phyloP scores from a whole-genome alignment of 345 rosid genomes.

The Populus deltoides region DNA sequence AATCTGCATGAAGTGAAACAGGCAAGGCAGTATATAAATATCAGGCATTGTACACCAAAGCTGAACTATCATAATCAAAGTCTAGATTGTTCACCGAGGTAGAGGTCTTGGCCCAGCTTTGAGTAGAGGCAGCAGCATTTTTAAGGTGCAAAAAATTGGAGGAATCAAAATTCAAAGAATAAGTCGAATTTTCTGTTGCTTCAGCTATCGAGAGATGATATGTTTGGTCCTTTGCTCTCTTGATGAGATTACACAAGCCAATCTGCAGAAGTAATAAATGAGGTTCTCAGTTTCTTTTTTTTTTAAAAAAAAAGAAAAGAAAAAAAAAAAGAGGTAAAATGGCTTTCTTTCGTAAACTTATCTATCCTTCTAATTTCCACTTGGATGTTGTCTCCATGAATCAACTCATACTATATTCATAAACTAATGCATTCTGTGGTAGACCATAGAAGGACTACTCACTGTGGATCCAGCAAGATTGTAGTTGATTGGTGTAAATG shows the following conservation, averaged over 20 bases:
- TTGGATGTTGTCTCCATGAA: not conserved
- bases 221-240: conserved; percentile 61
- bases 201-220: conserved; percentile 83
- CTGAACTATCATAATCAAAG: conserved; percentile 3
- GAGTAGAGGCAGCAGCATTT: conserved; percentile 45
- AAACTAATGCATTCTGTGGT: conserved; percentile 5
- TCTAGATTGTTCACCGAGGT: conserved; percentile 36
- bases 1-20: conserved; percentile 38
- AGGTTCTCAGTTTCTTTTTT: not conserved
- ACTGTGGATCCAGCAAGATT: conserved; percentile 86
- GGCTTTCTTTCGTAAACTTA: not conserved
- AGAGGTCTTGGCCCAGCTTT: conserved; percentile 70
- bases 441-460: conserved; percentile 25
- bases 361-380: not conserved
- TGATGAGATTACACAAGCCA: conserved; percentile 80
- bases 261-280: conserved; percentile 41
- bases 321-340: not conserved
- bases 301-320: not conserved
- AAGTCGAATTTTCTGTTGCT: conserved; percentile 75
- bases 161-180: conserved; percentile 46
- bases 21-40: not conserved
- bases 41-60: conserved; percentile 6
- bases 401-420: not conserved
- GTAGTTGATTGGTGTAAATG: conserved; percentile 49
- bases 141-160: conserved; percentile 58